Percentiles rank a stretch among this genome's conserved stretches.
Evolutionary conservation across 768 basidiomycete genomes (phyloP).

Genomic region (Pisolithus marmoratus): DNA sequence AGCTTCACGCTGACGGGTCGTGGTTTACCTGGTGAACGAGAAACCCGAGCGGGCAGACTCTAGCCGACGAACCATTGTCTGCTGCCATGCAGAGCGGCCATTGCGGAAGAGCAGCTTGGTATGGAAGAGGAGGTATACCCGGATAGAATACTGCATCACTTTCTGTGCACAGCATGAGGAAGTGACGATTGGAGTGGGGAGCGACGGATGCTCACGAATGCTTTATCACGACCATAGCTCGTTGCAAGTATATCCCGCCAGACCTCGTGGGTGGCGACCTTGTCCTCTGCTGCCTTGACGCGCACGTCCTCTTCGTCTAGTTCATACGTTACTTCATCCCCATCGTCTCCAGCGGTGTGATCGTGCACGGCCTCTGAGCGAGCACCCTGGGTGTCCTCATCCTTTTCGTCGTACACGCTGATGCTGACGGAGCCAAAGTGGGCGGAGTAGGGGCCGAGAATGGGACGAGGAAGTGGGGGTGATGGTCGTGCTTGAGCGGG

Average conservation of each 20-base stretch:
- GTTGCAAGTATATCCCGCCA: constrained; percentile 78
- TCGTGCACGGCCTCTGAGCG: constrained; percentile 17
- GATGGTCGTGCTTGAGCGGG: constrained; percentile 33
- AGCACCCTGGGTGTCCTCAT: constrained; percentile 25
- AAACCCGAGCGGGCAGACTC: constrained; percentile 50
- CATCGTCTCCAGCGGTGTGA: constrained; percentile 10
- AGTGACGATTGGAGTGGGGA: background rate
- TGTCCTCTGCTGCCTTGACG: constrained; percentile 38
- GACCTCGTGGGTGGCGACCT: constrained; percentile 58
- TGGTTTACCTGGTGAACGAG: constrained; percentile 63
- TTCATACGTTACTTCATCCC: constrained; percentile 35
- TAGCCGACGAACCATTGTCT: constrained; percentile 53
- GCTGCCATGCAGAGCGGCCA: constrained; percentile 42
- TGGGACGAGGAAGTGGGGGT: constrained; percentile 3
- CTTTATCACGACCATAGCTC: constrained; percentile 78
- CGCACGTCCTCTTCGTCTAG: constrained; percentile 46
- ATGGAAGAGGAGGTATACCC: constrained; percentile 70
- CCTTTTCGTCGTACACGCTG: constrained; percentile 39
- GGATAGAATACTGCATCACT: constrained; percentile 81
- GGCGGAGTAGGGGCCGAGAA: constrained; percentile 3
- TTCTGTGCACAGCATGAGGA: constrained; percentile 42
- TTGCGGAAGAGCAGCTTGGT: constrained; percentile 46
- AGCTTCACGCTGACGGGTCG: background rate
- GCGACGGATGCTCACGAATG: constrained; percentile 53
- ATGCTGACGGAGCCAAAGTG: constrained; percentile 17